Evolutionary conservation across 2,329 filamentous ascomycete genomes (phyloP), one percentile per base, ranked within the genome.

Genomic region (Talaromyces sp.): DNA sequence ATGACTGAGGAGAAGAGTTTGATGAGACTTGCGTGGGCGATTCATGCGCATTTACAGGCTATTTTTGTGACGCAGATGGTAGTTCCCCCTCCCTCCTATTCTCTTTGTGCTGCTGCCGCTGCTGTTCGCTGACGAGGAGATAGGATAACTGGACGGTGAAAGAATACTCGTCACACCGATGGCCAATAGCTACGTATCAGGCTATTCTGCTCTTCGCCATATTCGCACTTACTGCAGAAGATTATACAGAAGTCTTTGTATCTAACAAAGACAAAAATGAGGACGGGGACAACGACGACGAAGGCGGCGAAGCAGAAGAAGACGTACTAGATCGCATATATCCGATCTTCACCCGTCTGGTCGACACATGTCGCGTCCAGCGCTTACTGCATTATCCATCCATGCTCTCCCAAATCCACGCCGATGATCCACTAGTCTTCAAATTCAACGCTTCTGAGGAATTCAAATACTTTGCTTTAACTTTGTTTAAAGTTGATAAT

Each of bases 181-280:
- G 73, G 71, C 74, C 74, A n/a, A 69, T 76, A 9, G 63, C 74
- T 2, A 74, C 69, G 8, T 76, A 75, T 25, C 74, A 77, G 67
- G 71, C 72, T 15, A 73, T 76, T 31, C 59, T 77, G 17, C 62
- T 77, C 1, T 71, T 75, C 61, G 67, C 73, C 8, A 72, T 77
- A 15, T 73, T 75, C 59, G 65, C 73, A 27, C 22, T 72, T 0
- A 39, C 71, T 0, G 43, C 63, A 13, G 33, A 64, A 27, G 39
- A 47, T 1, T 10, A 61, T 0, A 39, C 47, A 6, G 58, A 65
- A 39, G 13, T 15, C 13, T 47, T 27, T 10, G 50, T 10, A 17
- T 7, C 33, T 31, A 31, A 57, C 39, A 13, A 33, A 5, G 31
- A 27, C 15, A 25, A 62, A 7, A 3, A 60, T 2, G 10, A 59